Evolutionary conservation across 345 rosid genomes (phyloP).

Genomic region (Erodium maritimum): DNA sequence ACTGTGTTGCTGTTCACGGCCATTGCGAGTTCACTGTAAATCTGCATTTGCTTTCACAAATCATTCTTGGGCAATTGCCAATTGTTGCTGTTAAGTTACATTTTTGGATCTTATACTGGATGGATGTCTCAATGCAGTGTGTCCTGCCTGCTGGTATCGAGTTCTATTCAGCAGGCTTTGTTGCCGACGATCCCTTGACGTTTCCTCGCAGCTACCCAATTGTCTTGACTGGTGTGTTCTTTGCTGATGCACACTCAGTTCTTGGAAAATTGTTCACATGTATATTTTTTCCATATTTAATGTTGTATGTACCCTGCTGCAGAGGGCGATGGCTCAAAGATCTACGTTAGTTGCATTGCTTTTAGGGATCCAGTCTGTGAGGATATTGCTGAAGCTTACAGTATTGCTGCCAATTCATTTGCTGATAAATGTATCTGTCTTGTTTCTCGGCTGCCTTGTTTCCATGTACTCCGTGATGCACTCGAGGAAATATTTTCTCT

Average conservation of each 20-base stretch:
- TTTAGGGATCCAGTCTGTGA: slow-evolving; percentile 93
- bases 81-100: not conserved
- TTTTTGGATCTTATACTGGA: not conserved
- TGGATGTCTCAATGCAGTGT: slow-evolving; percentile 34
- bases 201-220: slow-evolving; percentile 89
- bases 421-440: slow-evolving; percentile 94
- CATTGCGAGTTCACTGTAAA: not conserved
- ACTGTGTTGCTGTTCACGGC: no score
- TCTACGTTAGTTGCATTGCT: slow-evolving; percentile 87
- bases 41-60: no score
- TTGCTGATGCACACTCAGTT: not conserved
- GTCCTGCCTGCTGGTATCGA: slow-evolving; percentile 90
- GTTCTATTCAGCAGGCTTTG: slow-evolving; percentile 61
- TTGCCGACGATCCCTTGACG: slow-evolving; percentile 42
- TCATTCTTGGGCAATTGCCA: not conserved
- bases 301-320: slow-evolving; percentile 5
- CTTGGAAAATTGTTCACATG: not conserved
- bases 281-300: not conserved
- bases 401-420: slow-evolving; percentile 60
- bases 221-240: slow-evolving; percentile 68
- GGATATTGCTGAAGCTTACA: slow-evolving; percentile 91
- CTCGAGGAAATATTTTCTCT: slow-evolving; percentile 80
- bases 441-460: slow-evolving; percentile 84
- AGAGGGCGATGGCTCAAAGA: slow-evolving; percentile 99
- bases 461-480: slow-evolving; percentile 56